These are phyloP conservation scores for Neofusicoccum sp. DNA, from an alignment of 2,329 filamentous ascomycete genomes.

Conservation along the genomic window DNA sequence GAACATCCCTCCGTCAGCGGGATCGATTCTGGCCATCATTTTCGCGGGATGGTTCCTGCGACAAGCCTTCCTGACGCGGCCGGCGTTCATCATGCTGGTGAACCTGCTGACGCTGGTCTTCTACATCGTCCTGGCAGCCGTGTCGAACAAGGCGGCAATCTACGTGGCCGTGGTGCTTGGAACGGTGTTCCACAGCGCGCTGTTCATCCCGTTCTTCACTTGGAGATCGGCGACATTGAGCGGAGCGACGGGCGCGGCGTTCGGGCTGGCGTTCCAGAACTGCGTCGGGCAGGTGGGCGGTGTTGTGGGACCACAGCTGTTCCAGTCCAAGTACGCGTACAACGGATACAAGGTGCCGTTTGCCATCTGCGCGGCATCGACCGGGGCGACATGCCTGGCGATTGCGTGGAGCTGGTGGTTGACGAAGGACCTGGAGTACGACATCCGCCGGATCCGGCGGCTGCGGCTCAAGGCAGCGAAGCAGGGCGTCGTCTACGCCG, in stretches of 20 bases:
- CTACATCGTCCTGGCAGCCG: constrained; percentile 45
- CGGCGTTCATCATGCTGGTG: constrained; percentile 43
- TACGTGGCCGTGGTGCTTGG: constrained; percentile 48
- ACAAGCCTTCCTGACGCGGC: constrained; percentile 42
- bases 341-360: constrained; percentile 42
- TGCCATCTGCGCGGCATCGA: constrained; percentile 33
- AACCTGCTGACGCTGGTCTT: constrained; percentile 43
- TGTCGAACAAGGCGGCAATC: constrained; percentile 39
- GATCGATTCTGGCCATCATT: constrained; percentile 40
- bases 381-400: constrained; percentile 33
- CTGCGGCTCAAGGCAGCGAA: constrained; percentile 24
- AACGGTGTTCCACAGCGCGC: constrained; percentile 43
- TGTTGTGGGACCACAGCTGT: constrained; percentile 47
- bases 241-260: constrained; percentile 46
- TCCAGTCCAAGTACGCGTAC: constrained; percentile 43
- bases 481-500: constrained; percentile 20
- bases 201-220: constrained; percentile 49
- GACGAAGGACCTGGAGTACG: constrained; percentile 42
- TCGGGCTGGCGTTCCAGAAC: constrained; percentile 45
- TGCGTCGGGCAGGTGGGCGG: constrained; percentile 47
- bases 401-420: constrained; percentile 45
- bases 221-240: constrained; percentile 44
- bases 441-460: constrained; percentile 32
- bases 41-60: constrained; percentile 43
- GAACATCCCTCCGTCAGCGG: constrained; percentile 47